phyloP scores from a whole-genome alignment of 2,329 filamentous ascomycete genomes.

The Ophiostoma perfectum region DNA sequence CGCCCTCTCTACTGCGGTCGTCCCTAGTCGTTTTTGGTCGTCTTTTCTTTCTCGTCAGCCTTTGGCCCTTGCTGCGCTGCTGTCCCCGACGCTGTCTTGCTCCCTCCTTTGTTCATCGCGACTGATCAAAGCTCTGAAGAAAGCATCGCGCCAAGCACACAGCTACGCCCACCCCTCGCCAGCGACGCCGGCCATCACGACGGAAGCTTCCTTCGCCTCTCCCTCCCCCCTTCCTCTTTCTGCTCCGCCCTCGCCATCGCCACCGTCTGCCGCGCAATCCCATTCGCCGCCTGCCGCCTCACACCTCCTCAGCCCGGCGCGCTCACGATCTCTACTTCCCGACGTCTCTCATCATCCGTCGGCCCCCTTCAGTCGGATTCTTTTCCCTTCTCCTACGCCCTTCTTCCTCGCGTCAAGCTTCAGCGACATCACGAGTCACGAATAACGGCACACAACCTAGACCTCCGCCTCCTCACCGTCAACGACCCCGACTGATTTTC shows the following conservation, averaged over 20 bases:
- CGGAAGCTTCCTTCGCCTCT: neutral
- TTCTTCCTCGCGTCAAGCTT: too few relatives aligned
- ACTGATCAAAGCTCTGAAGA: neutral
- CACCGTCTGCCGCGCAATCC: neutral
- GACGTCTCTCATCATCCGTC: too few relatives aligned
- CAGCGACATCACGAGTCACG: too few relatives aligned
- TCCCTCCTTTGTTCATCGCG: neutral
- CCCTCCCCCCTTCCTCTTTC: neutral
- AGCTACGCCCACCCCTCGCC: neutral
- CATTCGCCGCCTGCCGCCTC: neutral
- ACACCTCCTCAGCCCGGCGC: too few relatives aligned
- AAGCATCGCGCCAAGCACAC: slow-evolving; percentile 1
- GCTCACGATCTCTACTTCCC: too few relatives aligned
- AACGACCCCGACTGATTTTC: too few relatives aligned
- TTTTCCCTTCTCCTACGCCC: too few relatives aligned
- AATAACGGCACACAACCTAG: too few relatives aligned
- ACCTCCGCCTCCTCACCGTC: too few relatives aligned
- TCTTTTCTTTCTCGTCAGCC: neutral
- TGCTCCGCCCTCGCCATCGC: neutral
- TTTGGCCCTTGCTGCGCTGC: neutral
- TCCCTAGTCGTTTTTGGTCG: neutral
- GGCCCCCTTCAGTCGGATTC: too few relatives aligned
- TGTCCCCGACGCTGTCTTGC: neutral
- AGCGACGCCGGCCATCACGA: neutral
- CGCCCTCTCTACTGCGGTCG: neutral